These are phyloP conservation scores for Fagus crenata DNA, from an alignment of 306 rosid species.

Conservation along the genomic window DNA sequence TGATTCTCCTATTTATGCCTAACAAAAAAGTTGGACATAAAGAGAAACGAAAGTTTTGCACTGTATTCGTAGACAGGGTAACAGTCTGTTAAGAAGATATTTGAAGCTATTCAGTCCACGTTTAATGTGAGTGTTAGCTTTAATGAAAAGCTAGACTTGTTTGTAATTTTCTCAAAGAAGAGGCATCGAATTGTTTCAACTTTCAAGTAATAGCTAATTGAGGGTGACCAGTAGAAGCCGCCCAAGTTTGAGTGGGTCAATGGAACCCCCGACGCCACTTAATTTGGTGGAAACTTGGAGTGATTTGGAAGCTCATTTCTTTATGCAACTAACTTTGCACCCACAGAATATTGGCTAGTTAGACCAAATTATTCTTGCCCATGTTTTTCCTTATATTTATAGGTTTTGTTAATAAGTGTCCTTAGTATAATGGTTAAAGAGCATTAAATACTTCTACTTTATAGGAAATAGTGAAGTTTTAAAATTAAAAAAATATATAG, in stretches of 20 bases:
- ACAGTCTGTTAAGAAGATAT: too few relatives aligned
- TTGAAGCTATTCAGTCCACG: neutral
- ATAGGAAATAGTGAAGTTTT: too few relatives aligned
- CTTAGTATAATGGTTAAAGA: too few relatives aligned
- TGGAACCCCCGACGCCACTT: constrained; percentile 10
- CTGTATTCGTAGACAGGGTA: too few relatives aligned
- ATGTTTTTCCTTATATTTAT: neutral
- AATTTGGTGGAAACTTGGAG: constrained; percentile 34
- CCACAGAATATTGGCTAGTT: neutral
- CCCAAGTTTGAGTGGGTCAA: neutral
- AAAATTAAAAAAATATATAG: too few relatives aligned
- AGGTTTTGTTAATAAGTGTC: too few relatives aligned
- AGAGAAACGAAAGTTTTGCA: too few relatives aligned
- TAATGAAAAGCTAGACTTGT: neutral
- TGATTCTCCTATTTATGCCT: too few relatives aligned
- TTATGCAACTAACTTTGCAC: constrained; percentile 3
- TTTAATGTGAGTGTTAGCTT: neutral
- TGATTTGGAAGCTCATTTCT: constrained; percentile 34
- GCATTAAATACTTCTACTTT: too few relatives aligned
- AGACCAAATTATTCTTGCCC: neutral
- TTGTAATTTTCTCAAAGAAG: neutral
- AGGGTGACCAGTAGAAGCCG: constrained; percentile 2
- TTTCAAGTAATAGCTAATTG: neutral
- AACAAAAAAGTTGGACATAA: too few relatives aligned
- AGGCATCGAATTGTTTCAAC: neutral